A percentile compares a stretch with the other conserved stretches of the same genome.
Evolutionary conservation across 257 asterid genomes (phyloP).

Genomic region (Fraxinus anomala): DNA sequence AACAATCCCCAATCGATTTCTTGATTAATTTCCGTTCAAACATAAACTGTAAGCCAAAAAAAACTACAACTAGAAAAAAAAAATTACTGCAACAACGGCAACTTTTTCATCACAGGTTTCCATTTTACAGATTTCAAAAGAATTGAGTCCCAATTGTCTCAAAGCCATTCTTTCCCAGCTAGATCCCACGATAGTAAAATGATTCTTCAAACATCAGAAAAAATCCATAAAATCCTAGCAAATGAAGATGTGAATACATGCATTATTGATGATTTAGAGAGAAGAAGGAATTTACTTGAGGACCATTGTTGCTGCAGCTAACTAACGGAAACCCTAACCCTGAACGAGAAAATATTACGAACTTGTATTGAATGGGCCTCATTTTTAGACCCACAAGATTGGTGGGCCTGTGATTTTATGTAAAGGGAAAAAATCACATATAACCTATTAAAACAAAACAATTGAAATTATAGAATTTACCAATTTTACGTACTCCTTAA

Average conservation of each 20-base stretch:
- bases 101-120: not conserved
- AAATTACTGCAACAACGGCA: not conserved
- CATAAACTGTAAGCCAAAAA: not conserved
- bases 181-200: not conserved
- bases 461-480: too few species aligned
- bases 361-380: not conserved
- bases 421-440: too few species aligned
- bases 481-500: too few species aligned
- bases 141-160: not conserved
- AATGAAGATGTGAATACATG: not conserved
- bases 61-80: not conserved
- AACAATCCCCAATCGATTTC: not conserved
- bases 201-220: not conserved
- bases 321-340: not conserved
- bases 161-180: not conserved
- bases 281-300: slow-evolving; percentile 40
- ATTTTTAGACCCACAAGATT: not conserved
- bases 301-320: slow-evolving; percentile 38
- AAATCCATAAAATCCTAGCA: not conserved
- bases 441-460: too few species aligned
- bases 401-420: not conserved
- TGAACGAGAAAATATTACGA: not conserved
- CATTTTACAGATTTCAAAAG: not conserved
- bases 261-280: not conserved
- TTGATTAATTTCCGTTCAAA: not conserved